phyloP scores from a whole-genome alignment of 306 rosid species.

The Cicer bijugum region DNA sequence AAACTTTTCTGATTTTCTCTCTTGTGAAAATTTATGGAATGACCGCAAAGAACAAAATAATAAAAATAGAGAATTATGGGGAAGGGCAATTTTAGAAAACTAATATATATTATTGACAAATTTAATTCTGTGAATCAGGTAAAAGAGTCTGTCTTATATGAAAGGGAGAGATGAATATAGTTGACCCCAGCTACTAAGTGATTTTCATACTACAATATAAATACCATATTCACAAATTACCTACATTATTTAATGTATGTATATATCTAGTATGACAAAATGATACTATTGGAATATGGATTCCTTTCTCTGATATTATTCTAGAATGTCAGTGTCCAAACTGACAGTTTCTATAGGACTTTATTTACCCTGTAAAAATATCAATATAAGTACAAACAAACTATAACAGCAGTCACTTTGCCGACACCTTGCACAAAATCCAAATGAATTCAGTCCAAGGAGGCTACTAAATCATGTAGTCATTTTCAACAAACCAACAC shows the following conservation, averaged over 20 bases:
- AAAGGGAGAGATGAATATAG: no score
- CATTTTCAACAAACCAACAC: conserved; percentile 23
- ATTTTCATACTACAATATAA: conserved; percentile 18
- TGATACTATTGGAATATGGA: neutral
- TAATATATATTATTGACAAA: no score
- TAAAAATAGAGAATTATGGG: no score
- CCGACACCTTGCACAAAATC: conserved; percentile 11
- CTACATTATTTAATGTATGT: conserved; percentile 4
- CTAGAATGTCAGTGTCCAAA: conserved; percentile 15
- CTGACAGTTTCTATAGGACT: conserved; percentile 14
- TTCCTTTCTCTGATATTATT: conserved; percentile 13
- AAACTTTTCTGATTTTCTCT: no score
- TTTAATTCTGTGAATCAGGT: no score
- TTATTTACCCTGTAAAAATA: conserved; percentile 33
- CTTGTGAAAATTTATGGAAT: no score
- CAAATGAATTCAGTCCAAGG: conserved; percentile 18
- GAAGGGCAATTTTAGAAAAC: no score
- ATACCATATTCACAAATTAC: conserved; percentile 5
- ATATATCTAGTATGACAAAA: neutral
- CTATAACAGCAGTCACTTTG: conserved; percentile 30
- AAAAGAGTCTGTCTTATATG: no score
- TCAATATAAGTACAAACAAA: conserved; percentile 24
- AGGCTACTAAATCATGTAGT: conserved; percentile 7
- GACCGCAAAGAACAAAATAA: no score
- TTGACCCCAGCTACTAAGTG: neutral